A percentile compares a stretch with the other conserved stretches of the same genome.
Conservation (phyloP, 73 alveolate species). For the Symbiodinium natans region DNA sequence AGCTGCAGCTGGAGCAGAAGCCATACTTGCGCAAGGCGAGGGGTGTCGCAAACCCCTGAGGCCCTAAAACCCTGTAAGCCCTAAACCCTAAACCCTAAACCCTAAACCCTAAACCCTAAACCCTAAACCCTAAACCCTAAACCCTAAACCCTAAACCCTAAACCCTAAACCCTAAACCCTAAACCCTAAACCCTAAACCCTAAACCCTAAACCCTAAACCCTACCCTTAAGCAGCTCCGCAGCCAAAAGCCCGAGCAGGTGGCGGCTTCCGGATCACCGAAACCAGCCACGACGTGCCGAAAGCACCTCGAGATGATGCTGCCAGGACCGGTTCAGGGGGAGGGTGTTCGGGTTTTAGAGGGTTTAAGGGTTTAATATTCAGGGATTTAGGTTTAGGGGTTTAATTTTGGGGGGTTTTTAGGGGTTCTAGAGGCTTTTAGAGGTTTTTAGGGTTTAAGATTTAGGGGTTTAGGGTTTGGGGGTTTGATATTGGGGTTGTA, state of each 20-base stretch:
- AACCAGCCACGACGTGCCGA: constrained; percentile 15
- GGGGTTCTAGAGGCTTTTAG: too few relatives aligned
- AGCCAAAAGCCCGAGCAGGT: background rate
- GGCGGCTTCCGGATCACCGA: background rate
- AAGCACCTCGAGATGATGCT: constrained; percentile 11
- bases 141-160: background rate
- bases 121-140: background rate
- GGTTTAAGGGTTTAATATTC: too few relatives aligned
- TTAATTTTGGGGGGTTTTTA: too few relatives aligned
- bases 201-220: background rate
- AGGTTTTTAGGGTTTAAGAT: too few relatives aligned
- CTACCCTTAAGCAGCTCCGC: background rate
- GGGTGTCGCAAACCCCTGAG: background rate
- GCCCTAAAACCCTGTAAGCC: background rate
- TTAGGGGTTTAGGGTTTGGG: too few relatives aligned
- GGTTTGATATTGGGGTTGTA: too few relatives aligned
- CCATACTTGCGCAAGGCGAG: background rate
- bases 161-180: background rate
- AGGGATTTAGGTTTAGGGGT: too few relatives aligned
- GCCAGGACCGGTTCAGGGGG: background rate
- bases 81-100: background rate
- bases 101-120: background rate
- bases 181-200: background rate
- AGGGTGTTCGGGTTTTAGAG: too few relatives aligned
- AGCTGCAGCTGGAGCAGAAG: too few relatives aligned